Base-by-base conservation (phyloP, 2,329 filamentous ascomycete species). In the Aspergillus sp. region DNA sequence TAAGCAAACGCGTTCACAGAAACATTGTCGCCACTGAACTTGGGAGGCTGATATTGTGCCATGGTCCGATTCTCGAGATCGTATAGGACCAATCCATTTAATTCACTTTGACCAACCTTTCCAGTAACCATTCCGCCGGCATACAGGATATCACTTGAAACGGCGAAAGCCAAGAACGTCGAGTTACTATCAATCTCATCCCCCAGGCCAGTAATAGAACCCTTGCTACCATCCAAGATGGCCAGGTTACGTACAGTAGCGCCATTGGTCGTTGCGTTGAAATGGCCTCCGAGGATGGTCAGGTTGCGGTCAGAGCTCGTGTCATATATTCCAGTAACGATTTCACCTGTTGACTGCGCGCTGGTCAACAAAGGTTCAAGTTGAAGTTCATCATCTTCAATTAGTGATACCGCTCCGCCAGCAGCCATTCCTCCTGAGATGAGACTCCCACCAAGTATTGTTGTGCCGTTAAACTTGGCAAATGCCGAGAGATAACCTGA, bases 281-380 rank as follows among this genome's bases (percentile, higher is more conserved):
- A 99, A 66, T 92, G 91, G 1, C 95, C 95, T 48, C 88, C 95
- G 26, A 98, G 81, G 39, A 98, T 84, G 0, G 95, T 98, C 56
- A 96, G 81, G 73, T 97, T 97, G 62, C 85, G 83, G 57, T 79
- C 80, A 61, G 85, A 84, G 15, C 82, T 80, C 39, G 83, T 84
- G 72, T 96, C 91, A 69, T 96, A 96, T 2, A 87, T 77, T 30
- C 91, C 95, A 7, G 89, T 85, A 20, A 88, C 81, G n/a, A 96
- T 68, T 63, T 59, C 66, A 64, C 49, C 66, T 53, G 18, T 63
- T 13, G 60, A 64, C 36, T 62, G 62, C 50, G 56, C 61, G 24
- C 85, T 80, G 52, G 91, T 68, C 42, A 72, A 75, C 62, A 80
- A 61, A 15, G 76, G 70, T 24, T 74, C 65, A 45, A 81, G 67